These are phyloP conservation scores for Marchantia paleacea DNA, from an alignment of 225 moss, liverwort and hornwort genomes.

Conservation along the genomic window DNA sequence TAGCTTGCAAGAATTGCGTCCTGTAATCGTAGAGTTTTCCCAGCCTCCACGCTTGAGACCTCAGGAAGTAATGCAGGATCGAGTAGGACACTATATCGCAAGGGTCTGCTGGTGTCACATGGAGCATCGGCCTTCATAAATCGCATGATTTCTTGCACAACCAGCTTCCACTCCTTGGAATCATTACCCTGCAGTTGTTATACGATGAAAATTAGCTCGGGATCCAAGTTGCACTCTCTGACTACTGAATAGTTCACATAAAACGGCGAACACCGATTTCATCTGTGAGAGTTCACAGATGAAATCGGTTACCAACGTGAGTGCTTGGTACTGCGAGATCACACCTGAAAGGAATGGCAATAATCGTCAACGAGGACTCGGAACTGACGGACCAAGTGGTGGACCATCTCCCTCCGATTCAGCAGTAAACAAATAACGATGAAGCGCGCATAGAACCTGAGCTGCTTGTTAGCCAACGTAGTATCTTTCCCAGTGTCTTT, in stretches of 20 bases:
- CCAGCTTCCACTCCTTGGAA: conserved; percentile 88
- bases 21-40: conserved; percentile 68
- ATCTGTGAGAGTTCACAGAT: no score
- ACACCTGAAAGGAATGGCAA: conserved; percentile 65
- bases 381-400: conserved; percentile 71
- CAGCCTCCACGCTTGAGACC: conserved; percentile 48
- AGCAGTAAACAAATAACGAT: conserved; percentile 93
- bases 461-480: conserved; percentile 82
- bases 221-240: background rate
- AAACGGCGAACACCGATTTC: no score
- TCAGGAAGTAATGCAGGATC: conserved; percentile 62
- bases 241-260: no score
- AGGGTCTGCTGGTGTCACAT: conserved; percentile 79
- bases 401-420: conserved; percentile 78
- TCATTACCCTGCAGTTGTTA: conserved; percentile 65
- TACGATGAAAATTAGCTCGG: background rate
- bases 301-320: background rate
- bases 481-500: conserved; percentile 90
- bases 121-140: conserved; percentile 90
- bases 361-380: conserved; percentile 82
- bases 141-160: conserved; percentile 78
- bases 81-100: conserved; percentile 83
- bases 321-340: background rate
- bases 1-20: conserved; percentile 97
- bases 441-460: conserved; percentile 90